phyloP scores from a whole-genome alignment of 2,329 filamentous ascomycete species.

The Fusarium pseudograminearum region DNA sequence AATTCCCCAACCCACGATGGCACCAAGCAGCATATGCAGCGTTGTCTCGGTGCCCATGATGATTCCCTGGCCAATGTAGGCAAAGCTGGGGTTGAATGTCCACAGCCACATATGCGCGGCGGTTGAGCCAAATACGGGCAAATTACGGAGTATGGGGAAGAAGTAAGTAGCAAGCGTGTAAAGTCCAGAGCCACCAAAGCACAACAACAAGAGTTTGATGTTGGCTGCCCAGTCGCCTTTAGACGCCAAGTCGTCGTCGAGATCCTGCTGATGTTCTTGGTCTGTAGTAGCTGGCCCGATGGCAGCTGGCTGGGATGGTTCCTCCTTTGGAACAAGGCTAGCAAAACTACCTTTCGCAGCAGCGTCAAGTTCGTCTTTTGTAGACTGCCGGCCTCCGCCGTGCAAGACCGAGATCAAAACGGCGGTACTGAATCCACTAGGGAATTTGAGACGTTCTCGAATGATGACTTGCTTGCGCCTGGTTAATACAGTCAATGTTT shows the following conservation, averaged over 20 bases:
- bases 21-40: constrained; percentile 93
- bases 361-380: constrained; percentile 51
- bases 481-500: neutral
- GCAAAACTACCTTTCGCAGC: constrained; percentile 57
- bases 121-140: constrained; percentile 85
- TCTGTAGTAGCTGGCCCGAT: constrained; percentile 44
- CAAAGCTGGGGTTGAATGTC: constrained; percentile 96
- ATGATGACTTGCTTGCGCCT: constrained; percentile 91
- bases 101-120: constrained; percentile 89
- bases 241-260: constrained; percentile 16
- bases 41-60: constrained; percentile 98
- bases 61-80: constrained; percentile 96
- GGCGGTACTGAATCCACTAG: constrained; percentile 94
- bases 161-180: constrained; percentile 92
- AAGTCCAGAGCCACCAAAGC: constrained; percentile 69
- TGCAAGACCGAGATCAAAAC: constrained; percentile 93
- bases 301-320: constrained; percentile 34
- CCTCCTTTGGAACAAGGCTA: constrained; percentile 55
- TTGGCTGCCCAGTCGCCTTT: constrained; percentile 59
- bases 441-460: constrained; percentile 90
- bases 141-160: constrained; percentile 81
- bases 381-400: constrained; percentile 61
- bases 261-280: constrained; percentile 53
- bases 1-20: constrained; percentile 88
- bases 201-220: constrained; percentile 66